Base-by-base conservation (phyloP, 208 protist species). In the Phytomonas sp. region DNA sequence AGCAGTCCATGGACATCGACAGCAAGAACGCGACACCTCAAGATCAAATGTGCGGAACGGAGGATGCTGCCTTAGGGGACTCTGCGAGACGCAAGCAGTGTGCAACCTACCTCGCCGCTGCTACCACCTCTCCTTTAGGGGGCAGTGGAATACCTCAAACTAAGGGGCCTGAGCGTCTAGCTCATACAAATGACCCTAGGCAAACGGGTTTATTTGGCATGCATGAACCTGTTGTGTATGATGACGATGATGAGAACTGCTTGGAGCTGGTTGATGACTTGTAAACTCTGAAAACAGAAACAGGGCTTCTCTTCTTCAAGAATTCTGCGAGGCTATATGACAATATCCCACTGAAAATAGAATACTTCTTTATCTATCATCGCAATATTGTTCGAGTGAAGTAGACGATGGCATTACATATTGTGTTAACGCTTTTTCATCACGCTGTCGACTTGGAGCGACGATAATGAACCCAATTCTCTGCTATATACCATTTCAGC, bases 201-300 rank as follows among this genome's bases (percentile, higher is more conserved):
- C 40, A 51, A 17, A 51, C 20, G 9, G 13, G 13, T 68, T 43
- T 51, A 9, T 13, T 13, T 5, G 28, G 11, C 26, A 28, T 0
- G 31, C 23, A 60, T 36, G 8, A 23, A 6, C 37, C 29, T 28
- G 67, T 65, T 29, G 60, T 73, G 17, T 56, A 74, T 60, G 63
- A 68, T 26, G 79, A 83, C 20, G 78, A 82, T 65, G 84, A 89
- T 70, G 82, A 87, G 34, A 83, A 90, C 62, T 86, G 82, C 53
- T 70, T 93, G 62, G 82, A 90, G 70, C 75, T 93, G 9, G 87
- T 75, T 3, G 87, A 92, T 67, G 84, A 84, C 60, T 64, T 90
- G n/a, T 90, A 78, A 68, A 15, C 4, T 51, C 13, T 23, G 20
- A 51, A 51, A 15, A 15, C 40, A 51, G 13, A 51, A 13, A 40